Conservation (phyloP, 139 green algal genomes). For the Pycnococcus provasolii region DNA sequence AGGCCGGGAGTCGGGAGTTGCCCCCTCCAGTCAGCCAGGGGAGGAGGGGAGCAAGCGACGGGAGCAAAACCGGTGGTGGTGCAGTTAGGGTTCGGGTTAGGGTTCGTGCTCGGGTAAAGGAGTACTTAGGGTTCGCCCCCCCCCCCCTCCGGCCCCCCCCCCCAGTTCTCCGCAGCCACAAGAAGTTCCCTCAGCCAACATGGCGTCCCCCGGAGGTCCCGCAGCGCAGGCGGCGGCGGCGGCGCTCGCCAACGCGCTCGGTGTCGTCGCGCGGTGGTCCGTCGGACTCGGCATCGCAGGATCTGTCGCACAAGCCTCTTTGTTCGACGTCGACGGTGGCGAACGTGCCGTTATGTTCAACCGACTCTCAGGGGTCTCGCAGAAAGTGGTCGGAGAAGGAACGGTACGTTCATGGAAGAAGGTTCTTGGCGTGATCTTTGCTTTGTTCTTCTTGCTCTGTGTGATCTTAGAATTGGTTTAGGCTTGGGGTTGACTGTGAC, state of each 20-base stretch:
- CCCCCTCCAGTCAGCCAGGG: too few species aligned
- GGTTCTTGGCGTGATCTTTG: not conserved
- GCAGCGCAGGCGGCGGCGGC: not conserved
- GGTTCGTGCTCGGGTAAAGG: too few species aligned
- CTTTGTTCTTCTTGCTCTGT: not conserved
- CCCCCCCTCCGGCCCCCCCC: too few species aligned
- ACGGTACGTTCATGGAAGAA: conserved; percentile 37
- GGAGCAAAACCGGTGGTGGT: too few species aligned
- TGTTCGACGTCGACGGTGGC: conserved; percentile 93
- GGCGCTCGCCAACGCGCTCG: not conserved
- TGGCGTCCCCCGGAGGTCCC: too few species aligned
- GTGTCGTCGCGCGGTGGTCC: conserved; percentile 56
- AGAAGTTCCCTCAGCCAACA: too few species aligned
- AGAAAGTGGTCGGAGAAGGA: conserved; percentile 69
- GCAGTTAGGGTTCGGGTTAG: too few species aligned
- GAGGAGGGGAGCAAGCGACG: too few species aligned
- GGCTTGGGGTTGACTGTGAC: too few species aligned
- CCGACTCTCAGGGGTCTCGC: conserved; percentile 74
- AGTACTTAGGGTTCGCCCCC: too few species aligned
- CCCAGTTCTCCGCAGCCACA: too few species aligned
- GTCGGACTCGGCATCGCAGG: conserved; percentile 61
- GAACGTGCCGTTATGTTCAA: conserved; percentile 97
- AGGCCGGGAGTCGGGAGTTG: too few species aligned
- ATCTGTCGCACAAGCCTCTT: conserved; percentile 53
- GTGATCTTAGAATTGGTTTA: not conserved